Conservation (phyloP, 257 asterid genomes). For the Solanum clarkiae region DNA sequence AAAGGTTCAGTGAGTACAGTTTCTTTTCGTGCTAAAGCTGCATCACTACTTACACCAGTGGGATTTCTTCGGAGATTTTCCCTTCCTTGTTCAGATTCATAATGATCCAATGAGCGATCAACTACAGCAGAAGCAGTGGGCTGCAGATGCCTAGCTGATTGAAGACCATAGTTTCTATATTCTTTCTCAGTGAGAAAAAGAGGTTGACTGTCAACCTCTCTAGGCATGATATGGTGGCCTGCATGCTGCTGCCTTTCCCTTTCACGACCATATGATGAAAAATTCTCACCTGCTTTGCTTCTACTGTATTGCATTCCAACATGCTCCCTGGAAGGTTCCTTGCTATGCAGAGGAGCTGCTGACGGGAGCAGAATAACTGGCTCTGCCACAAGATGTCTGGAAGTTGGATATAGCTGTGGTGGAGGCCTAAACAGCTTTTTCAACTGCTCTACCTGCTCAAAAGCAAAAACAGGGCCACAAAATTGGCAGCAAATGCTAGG, state of each 20-base stretch:
- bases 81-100: slow-evolving; percentile 21
- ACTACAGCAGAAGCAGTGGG: slow-evolving; percentile 13
- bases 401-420: slow-evolving; percentile 27
- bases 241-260: slow-evolving; percentile 15
- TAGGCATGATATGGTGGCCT: slow-evolving; percentile 12
- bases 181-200: slow-evolving; percentile 60
- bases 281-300: slow-evolving; percentile 7
- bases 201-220: slow-evolving; percentile 11
- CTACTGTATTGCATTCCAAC: slow-evolving; percentile 3
- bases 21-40: slow-evolving; percentile 24
- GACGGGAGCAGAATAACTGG: not conserved
- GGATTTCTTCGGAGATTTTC: slow-evolving; percentile 26
- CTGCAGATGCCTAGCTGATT: slow-evolving; percentile 22
- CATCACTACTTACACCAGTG: slow-evolving; percentile 5
- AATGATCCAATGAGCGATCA: slow-evolving; percentile 9
- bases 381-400: slow-evolving; percentile 4
- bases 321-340: slow-evolving; percentile 13
- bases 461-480: slow-evolving; percentile 2
- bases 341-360: slow-evolving; percentile 6
- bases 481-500: not conserved
- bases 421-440: slow-evolving; percentile 37
- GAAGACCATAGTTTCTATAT: slow-evolving; percentile 70
- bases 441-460: slow-evolving; percentile 44
- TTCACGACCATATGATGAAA: slow-evolving; percentile 11
- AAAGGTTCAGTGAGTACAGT: slow-evolving; percentile 8